phyloP scores from a whole-genome alignment of 1,284 basidiomycete genomes.

The Microbotryomycetes sp. region DNA sequence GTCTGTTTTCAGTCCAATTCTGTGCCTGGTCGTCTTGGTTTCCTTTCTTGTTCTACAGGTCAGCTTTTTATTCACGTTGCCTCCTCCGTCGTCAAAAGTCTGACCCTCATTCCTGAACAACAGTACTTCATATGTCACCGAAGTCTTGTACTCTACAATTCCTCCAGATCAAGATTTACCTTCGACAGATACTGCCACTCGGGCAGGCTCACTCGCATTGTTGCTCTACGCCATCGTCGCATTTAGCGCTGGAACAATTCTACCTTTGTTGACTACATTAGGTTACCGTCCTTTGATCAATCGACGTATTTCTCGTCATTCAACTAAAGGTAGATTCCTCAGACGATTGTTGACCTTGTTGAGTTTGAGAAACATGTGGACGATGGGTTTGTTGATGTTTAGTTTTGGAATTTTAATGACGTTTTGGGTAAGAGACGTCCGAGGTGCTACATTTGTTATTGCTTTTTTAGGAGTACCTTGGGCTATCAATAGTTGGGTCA shows the following conservation, averaged over 20 bases:
- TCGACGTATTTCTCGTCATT: constrained; percentile 20
- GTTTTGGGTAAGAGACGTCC: constrained; percentile 70
- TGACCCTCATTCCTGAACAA: neutral
- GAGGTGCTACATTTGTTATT: constrained; percentile 68
- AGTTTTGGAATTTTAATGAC: constrained; percentile 69
- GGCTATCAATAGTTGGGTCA: constrained; percentile 79
- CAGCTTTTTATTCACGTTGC: too few species aligned
- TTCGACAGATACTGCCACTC: constrained; percentile 64
- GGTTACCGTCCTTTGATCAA: constrained; percentile 7
- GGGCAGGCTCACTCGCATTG: constrained; percentile 74
- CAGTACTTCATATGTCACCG: constrained; percentile 35
- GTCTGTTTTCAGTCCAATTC: constrained; percentile 67
- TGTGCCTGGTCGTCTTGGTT: constrained; percentile 65
- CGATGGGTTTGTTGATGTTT: constrained; percentile 64
- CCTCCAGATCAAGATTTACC: constrained; percentile 47
- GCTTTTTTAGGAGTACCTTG: constrained; percentile 82
- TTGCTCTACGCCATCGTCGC: constrained; percentile 69
- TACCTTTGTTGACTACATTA: constrained; percentile 64
- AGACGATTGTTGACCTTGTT: constrained; percentile 46
- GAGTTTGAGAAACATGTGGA: constrained; percentile 87
- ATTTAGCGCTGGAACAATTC: constrained; percentile 59
- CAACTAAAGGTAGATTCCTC: constrained; percentile 32
- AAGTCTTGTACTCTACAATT: constrained; percentile 28
- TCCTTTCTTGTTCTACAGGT: constrained; percentile 78
- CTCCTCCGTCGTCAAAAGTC: constrained; percentile 1